Evolutionary conservation across 768 basidiomycete genomes (phyloP).

Genomic region (Leccinum truebloodii): DNA sequence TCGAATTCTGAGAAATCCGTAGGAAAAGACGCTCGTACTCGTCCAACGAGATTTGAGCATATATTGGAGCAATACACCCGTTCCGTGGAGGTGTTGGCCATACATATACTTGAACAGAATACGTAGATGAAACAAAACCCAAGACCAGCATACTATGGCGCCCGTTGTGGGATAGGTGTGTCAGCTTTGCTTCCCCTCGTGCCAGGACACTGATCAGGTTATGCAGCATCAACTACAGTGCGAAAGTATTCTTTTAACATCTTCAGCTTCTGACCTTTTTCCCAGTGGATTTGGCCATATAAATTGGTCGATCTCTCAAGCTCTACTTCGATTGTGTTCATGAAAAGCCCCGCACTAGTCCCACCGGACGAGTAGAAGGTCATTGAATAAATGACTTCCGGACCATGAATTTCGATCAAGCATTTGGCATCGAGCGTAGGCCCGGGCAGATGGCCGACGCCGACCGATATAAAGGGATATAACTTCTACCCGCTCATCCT

Average conservation of each 20-base stretch:
- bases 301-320: conserved; percentile 30
- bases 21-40: conserved; percentile 64
- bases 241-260: too few species aligned
- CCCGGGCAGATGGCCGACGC: conserved; percentile 13
- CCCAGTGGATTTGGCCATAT: too few species aligned
- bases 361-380: conserved; percentile 17
- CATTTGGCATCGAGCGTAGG: conserved; percentile 37
- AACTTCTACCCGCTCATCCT: background rate
- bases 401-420: conserved; percentile 38
- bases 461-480: conserved; percentile 40
- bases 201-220: too few species aligned
- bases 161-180: too few species aligned
- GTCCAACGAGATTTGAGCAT: conserved; percentile 57
- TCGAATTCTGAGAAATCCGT: conserved; percentile 28
- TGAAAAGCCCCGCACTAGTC: conserved; percentile 32
- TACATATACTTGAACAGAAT: too few species aligned
- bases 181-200: too few species aligned
- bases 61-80: conserved; percentile 52
- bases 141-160: too few species aligned
- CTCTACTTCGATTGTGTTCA: conserved; percentile 53
- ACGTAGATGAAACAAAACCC: too few species aligned
- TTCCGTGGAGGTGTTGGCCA: conserved; percentile 43
- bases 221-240: too few species aligned
- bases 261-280: too few species aligned
- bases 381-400: conserved; percentile 27